Evolutionary conservation across 2,329 filamentous ascomycete genomes (phyloP), one percentile per base, ranked within the genome.

Genomic region (Penicillium occitanis): DNA sequence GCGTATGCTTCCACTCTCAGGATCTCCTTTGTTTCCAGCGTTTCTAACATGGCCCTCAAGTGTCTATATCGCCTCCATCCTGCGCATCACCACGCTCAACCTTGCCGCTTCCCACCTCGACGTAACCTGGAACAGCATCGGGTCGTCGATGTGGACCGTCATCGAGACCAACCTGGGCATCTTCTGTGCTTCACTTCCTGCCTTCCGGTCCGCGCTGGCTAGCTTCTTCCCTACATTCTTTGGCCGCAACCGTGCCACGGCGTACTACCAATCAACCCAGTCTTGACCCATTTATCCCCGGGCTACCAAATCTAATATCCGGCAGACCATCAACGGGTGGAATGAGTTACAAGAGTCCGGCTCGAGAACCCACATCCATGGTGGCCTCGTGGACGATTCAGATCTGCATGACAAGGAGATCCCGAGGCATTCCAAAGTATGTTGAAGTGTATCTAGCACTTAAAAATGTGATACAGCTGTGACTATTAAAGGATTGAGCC

Each of bases 111-210:
- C 75, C 25, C 77, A 75, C 5, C 66, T 57, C 0, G 75, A 78
- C 66, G 74, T 74, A 17, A 77, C 75, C 50, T 77, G 75, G 53
- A 40, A 58, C 19, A 58, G 53, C n/a, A 58, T 77, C 53, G 65
- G 68, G 11, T 74, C 75, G 17, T 76, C 77, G 7, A 74, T 75
- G 22, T 80, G 77, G 77, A 77, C 76, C 3, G 72, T 74, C 11
- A 72, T 79, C 48, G 78, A 80, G 69, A 71, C 71, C 17, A 76
- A 77, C 60, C 69, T 76, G 11, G 77, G 71, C 5, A 25, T 80
- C 28, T 75, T 79, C 40, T 79, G 77, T 65, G 75, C 77, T 14
- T 78, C 75, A 66, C 72, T 79, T 5, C 77, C 77, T 3, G 76
- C 77, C 70, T 70, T 75, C 13, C 69, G 72, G 46, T 68, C 69